Evolutionary conservation across 495 filamentous ascomycete species (phyloP), one percentile per base, ranked within the genome.

Genomic region (Parathielavia appendiculata): DNA sequence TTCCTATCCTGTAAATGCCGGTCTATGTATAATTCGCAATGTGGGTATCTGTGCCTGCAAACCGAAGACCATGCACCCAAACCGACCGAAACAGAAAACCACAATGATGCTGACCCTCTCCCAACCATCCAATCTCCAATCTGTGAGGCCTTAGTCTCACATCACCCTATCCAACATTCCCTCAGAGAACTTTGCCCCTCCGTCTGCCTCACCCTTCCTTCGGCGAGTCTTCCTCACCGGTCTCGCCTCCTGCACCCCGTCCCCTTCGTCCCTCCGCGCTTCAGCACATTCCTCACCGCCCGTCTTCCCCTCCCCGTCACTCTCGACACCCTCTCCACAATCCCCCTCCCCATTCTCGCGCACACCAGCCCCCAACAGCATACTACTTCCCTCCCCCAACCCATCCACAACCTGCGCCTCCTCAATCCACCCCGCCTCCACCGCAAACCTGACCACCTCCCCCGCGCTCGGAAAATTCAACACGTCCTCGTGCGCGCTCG

Each of bases 371-470:
- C 10, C 44, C 44, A 30, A 30, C 26, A 2, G 12, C 43, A 45
- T 19, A 43, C n/a, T 10, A 19, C 40, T 11, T 16, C 51, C 23
- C 22, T 39, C 44, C 51, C 65, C 48, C 44, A 39, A 39, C 13
- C 17, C 6, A 5, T 64, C 76, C 65, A 74, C 63, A 49, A 79
- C 34, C 63, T 79, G 73, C n/a, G 70, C 66, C 62, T 74, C 69
- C 3, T 64, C 69, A 12, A 79, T 57, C 76, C 76, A 79, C 16
- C 74, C 77, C 5, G 70, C 63, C 60, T 79, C 76, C 11, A 73
- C 62, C 22, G 73, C 73, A 55, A 72, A 79, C 22, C 65, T 53
- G 22, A 78, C 71, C 41, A 77, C 66, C 41, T 75, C 76, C 26
- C 65, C 74, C 1, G 76, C 77, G 44, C 72, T 69, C 20, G 58